Conservation (phyloP, 805 yeast species). For the Kazachstania viticola region DNA sequence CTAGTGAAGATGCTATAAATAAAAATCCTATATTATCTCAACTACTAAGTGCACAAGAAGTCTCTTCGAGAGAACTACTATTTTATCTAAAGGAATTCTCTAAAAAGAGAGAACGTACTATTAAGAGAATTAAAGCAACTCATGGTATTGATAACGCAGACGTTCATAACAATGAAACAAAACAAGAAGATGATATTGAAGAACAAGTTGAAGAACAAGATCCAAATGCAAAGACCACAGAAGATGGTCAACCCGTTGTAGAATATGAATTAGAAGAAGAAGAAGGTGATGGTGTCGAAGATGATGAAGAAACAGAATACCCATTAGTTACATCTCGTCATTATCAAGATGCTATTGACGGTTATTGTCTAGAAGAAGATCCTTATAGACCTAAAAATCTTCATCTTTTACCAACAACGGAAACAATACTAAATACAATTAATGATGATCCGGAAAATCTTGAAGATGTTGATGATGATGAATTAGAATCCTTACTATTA, state of each 20-base stretch:
- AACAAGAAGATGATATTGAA: constrained; percentile 6
- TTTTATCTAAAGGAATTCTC: constrained; percentile 25
- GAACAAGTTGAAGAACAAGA: constrained; percentile 1
- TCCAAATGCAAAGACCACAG: background rate
- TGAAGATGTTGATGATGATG: constrained; percentile 78
- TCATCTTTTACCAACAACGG: constrained; percentile 46
- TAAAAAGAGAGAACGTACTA: constrained; percentile 19
- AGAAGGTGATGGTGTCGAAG: constrained; percentile 8
- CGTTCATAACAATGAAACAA: background rate
- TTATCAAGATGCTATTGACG: constrained; percentile 23
- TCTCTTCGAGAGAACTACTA: constrained; percentile 36
- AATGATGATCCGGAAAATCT: constrained; percentile 51
- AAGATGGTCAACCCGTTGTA: too few relatives aligned
- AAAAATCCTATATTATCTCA: constrained; percentile 35
- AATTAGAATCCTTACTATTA: constrained; percentile 49
- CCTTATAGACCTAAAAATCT: constrained; percentile 44
- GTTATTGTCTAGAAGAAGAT: constrained; percentile 29
- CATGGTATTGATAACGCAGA: constrained; percentile 19
- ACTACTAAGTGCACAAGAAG: constrained; percentile 33
- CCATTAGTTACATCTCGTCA: background rate
- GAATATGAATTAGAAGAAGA: too few relatives aligned
- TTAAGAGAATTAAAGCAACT: constrained; percentile 19
- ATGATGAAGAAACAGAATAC: constrained; percentile 8
- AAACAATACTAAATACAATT: constrained; percentile 39
- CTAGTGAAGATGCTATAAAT: constrained; percentile 30